Conservation (phyloP, 2,329 filamentous ascomycete genomes). For the Pestalotiopsis fici region DNA sequence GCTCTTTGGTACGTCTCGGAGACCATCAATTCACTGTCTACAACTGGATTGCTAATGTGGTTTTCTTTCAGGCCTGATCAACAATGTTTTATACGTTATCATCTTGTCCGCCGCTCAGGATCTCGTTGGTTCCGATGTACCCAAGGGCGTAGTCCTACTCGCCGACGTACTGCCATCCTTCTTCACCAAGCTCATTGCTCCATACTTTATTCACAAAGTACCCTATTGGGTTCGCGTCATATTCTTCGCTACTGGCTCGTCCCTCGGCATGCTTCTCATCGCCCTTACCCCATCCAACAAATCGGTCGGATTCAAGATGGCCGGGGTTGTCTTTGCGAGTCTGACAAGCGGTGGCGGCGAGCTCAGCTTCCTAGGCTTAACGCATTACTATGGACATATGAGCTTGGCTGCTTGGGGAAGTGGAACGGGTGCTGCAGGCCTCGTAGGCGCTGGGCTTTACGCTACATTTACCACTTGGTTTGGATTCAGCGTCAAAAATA, state of each 20-base stretch:
- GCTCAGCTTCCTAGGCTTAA: slow-evolving; percentile 85
- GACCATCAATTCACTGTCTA: background rate
- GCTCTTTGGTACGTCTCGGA: slow-evolving; percentile 83
- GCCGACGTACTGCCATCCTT: slow-evolving; percentile 92
- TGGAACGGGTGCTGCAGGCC: slow-evolving; percentile 85
- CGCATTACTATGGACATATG: slow-evolving; percentile 88
- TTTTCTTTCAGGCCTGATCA: slow-evolving; percentile 71
- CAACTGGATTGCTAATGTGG: background rate
- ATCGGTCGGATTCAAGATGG: slow-evolving; percentile 74
- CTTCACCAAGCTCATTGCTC: slow-evolving; percentile 81
- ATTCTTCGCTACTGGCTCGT: slow-evolving; percentile 73
- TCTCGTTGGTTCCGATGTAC: slow-evolving; percentile 82
- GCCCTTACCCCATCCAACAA: slow-evolving; percentile 71
- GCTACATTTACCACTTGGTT: slow-evolving; percentile 82
- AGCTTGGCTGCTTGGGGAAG: slow-evolving; percentile 90
- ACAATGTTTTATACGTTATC: slow-evolving; percentile 97
- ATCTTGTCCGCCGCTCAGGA: slow-evolving; percentile 95
- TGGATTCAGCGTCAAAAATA: slow-evolving; percentile 71
- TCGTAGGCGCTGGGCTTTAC: slow-evolving; percentile 87
- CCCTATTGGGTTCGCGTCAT: slow-evolving; percentile 78
- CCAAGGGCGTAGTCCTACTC: slow-evolving; percentile 90
- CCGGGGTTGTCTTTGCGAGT: slow-evolving; percentile 82
- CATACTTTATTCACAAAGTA: slow-evolving; percentile 89
- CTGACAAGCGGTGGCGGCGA: slow-evolving; percentile 86
- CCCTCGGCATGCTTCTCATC: slow-evolving; percentile 85